These are phyloP conservation scores for Polyporus arcularius DNA, from an alignment of 768 basidiomycete genomes.

Conservation along the genomic window DNA sequence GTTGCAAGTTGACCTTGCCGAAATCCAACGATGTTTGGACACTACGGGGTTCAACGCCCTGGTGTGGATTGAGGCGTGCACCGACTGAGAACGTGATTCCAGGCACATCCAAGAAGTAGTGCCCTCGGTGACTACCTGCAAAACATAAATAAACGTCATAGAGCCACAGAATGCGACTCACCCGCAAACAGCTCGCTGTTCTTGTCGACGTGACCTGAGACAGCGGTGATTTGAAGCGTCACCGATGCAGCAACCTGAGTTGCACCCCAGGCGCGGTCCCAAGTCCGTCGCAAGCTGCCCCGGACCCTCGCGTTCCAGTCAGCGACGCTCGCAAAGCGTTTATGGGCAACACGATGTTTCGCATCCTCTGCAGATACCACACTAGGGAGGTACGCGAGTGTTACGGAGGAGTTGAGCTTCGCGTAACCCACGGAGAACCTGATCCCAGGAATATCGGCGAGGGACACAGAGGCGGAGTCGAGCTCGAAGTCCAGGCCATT, in stretches of 20 bases:
- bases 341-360: conserved; percentile 15
- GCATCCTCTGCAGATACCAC: conserved; percentile 25
- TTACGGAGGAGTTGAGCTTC: conserved; percentile 53
- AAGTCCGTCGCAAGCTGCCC: conserved; percentile 61
- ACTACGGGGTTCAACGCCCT: conserved; percentile 57
- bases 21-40: conserved; percentile 47
- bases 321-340: conserved; percentile 47
- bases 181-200: conserved; percentile 12
- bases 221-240: conserved; percentile 47
- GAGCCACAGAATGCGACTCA: background rate
- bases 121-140: conserved; percentile 9
- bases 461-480: conserved; percentile 52
- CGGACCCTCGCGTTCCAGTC: conserved; percentile 66
- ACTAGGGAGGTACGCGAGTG: conserved; percentile 53
- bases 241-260: conserved; percentile 59
- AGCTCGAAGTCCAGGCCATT: conserved; percentile 71
- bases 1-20: conserved; percentile 47
- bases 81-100: conserved; percentile 49
- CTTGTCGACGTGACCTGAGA: conserved; percentile 37
- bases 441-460: conserved; percentile 51
- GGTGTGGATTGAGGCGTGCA: conserved; percentile 58
- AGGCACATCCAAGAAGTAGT: conserved; percentile 47
- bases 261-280: conserved; percentile 68
- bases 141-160: background rate
- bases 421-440: conserved; percentile 53